Evolutionary conservation across 2,329 filamentous ascomycete genomes (phyloP), one percentile per base, ranked within the genome.

Genomic region (Paraphoma sp.): DNA sequence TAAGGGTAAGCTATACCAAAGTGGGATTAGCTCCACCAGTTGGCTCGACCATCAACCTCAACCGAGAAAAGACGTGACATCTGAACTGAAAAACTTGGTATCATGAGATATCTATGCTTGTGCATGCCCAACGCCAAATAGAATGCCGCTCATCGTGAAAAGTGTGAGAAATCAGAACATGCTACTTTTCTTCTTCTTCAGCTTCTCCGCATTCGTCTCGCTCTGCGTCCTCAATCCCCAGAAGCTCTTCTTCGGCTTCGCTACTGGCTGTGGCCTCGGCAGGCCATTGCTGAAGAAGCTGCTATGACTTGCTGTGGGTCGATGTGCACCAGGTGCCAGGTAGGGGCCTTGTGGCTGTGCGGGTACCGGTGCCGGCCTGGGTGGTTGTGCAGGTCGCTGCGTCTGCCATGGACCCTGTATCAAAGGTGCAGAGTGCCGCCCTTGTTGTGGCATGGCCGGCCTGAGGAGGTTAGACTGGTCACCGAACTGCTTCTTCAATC

Each of bases 401-500:
- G 50, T 55, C 4, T 62, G 62, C 49, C 56, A 63, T 43, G 54
- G 57, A 12, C 57, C 50, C 48, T 64, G 65, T 14, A 66, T 48
- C 9, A 65, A 58, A 29, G 68, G 64, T 12, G 57, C 53, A 3
- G 67, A 71, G 45, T 72, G 65, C 11, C 68, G 60, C 18, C 67
- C 68, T n/a, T 55, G 47, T 12, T 67, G 70, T 38, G 55, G 63
- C 16, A 48, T 65, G 28, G 57, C 64, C 0, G 56, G 57, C 16
- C 59, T 60, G 6, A 74, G 60, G 4, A 76, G 57, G 29, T 65
- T 68, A 28, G 65, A 68, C 47, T 76, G 74, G 53, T 73, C 80
- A 46, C 90, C 90, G 66, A 91, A 93, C 65, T 89, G 76, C 63
- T 81, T 85, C 18, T 86, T 81, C 7, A 97, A 79, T 0, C 92